A percentile compares a stretch with the other conserved stretches of the same genome.
Evolutionary conservation across 2,329 filamentous ascomycete species (phyloP).

Genomic region (Colletotrichum lupini): DNA sequence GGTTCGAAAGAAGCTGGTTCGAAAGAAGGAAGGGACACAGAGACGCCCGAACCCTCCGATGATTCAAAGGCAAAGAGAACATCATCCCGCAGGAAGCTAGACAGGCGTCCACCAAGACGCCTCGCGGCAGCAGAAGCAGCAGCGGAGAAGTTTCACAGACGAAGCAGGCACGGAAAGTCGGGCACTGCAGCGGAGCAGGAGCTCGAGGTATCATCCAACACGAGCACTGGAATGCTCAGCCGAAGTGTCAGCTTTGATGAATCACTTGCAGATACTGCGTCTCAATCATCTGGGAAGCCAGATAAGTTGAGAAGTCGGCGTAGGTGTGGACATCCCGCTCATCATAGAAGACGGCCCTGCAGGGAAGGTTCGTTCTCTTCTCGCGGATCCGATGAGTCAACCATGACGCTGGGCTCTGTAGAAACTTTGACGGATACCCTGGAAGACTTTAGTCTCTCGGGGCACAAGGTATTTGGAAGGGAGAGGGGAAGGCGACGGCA

Average conservation of each 20-base stretch:
- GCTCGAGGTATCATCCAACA: neutral
- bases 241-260: neutral
- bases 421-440: neutral
- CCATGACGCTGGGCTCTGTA: neutral
- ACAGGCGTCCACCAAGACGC: neutral
- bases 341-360: neutral
- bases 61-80: neutral
- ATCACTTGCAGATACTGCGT: neutral
- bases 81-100: neutral
- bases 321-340: neutral
- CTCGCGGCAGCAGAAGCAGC: neutral
- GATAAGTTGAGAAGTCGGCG: neutral
- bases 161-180: neutral
- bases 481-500: constrained; percentile 2
- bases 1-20: neutral
- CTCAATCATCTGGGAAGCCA: neutral
- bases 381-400: neutral
- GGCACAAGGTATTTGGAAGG: neutral
- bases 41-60: neutral
- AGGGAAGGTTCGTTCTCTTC: neutral
- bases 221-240: neutral
- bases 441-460: neutral
- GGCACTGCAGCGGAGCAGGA: neutral
- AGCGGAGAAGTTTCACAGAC: neutral
- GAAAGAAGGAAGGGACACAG: neutral